phyloP scores from a whole-genome alignment of 2,329 filamentous ascomycete genomes.

The Sporothrix dimorphospora region DNA sequence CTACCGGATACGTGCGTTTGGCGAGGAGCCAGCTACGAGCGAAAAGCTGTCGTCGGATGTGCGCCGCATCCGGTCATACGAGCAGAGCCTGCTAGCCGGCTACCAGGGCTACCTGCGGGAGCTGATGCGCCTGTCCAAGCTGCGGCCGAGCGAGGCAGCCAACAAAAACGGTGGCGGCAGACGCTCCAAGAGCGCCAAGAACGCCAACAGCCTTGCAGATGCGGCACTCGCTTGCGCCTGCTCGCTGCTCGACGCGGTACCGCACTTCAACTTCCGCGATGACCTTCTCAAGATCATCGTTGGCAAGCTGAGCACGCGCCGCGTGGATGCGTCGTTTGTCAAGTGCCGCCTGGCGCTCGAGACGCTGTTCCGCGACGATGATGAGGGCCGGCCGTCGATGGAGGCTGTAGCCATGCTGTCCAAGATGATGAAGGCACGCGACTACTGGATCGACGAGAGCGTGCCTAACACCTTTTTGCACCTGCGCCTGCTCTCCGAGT shows the following conservation, averaged over 20 bases:
- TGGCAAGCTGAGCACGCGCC: constrained; percentile 74
- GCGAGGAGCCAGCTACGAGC: constrained; percentile 68
- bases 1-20: constrained; percentile 84
- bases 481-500: constrained; percentile 84
- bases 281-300: constrained; percentile 88
- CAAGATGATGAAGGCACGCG: constrained; percentile 92
- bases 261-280: constrained; percentile 94
- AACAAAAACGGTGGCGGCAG: constrained; percentile 41
- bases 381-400: constrained; percentile 84
- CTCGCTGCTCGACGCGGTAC: constrained; percentile 75
- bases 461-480: constrained; percentile 91
- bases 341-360: constrained; percentile 81
- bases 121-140: constrained; percentile 69
- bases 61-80: constrained; percentile 76
- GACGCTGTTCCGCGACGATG: constrained; percentile 80
- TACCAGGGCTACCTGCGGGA: constrained; percentile 86
- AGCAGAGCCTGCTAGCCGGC: constrained; percentile 81
- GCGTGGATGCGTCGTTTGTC: constrained; percentile 72
- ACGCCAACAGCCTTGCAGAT: constrained; percentile 56
- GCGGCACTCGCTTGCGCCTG: constrained; percentile 87
- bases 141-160: constrained; percentile 5
- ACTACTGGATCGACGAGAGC: constrained; percentile 81
- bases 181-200: constrained; percentile 35
- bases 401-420: constrained; percentile 83
- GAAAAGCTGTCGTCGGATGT: constrained; percentile 93